Conservation (phyloP, 129 eudicot species). For the Helianthus tuberosus region DNA sequence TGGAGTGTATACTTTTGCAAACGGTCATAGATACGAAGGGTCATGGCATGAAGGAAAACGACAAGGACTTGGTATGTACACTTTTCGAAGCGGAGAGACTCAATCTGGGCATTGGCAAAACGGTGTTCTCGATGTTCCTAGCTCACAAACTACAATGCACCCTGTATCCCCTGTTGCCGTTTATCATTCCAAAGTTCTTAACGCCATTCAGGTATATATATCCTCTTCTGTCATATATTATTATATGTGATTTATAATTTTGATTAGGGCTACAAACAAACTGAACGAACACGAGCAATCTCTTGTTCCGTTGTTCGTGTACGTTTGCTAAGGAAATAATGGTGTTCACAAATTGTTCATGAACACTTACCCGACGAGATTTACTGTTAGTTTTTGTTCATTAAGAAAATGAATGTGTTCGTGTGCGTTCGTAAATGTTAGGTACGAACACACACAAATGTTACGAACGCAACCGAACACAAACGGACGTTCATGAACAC, state of each 20-base stretch:
- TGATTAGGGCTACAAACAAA: too few relatives aligned
- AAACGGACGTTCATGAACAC: too few relatives aligned
- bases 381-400: too few relatives aligned
- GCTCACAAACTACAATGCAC: slow-evolving; percentile 66
- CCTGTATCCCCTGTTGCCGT: slow-evolving; percentile 93
- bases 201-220: slow-evolving; percentile 75
- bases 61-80: slow-evolving; percentile 96
- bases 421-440: too few relatives aligned
- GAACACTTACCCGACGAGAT: too few relatives aligned
- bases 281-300: too few relatives aligned
- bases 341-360: too few relatives aligned
- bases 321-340: too few relatives aligned
- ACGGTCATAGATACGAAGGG: slow-evolving; percentile 95
- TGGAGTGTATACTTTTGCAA: slow-evolving; percentile 86
- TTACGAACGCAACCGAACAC: too few relatives aligned
- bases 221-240: not conserved
- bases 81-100: slow-evolving; percentile 89
- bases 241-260: not conserved
- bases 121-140: slow-evolving; percentile 85
- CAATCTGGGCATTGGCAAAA: slow-evolving; percentile 98
- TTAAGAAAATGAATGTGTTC: too few relatives aligned
- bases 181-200: slow-evolving; percentile 90
- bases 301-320: too few relatives aligned
- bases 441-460: too few relatives aligned
- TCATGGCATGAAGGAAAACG: slow-evolving; percentile 99